Base-by-base conservation (phyloP, 371 early-diverging fungal genomes). In the Parasitella parasitica region DNA sequence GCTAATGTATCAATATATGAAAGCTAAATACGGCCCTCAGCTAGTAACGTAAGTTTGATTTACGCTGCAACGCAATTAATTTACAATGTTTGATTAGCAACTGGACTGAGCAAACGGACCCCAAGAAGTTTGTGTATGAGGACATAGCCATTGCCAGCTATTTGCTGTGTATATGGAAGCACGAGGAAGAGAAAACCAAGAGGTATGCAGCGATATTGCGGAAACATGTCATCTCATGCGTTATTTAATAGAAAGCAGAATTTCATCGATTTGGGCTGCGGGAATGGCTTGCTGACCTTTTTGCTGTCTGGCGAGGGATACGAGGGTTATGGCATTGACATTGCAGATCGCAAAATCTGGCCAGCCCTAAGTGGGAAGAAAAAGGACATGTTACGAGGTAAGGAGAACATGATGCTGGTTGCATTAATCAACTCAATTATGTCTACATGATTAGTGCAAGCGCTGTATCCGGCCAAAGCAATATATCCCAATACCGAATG, bases 201-300 rank as follows among this genome's bases (percentile, higher is more conserved):
- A 63, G 59, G 71, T 63, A 59, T 18, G 2, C 18, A n/a, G 12
- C 36, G 6, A 39, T 27, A 1, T 2, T 49, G 13, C 7, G 7
- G 2, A 11, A 27, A 34, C 11, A 2, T 22, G 12, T 11, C 8
- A 43, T 7, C 2, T 35, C 41, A 28, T 22, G 41, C 15, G 57
- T 49, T 26, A 20, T 8, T 30, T 12, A 9, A 27, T 39, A 79
- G 80, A 61, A 74, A 73, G 35, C 79, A 83, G 11, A 73, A 75
- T 1, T 96, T 95, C 85, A 83, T 91, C n/a, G 96, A 96, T 71
- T 71, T 96, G 15, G 95, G 94, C 0, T 95, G 95, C 62, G 95
- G 96, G n/a, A 96, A 96, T 75, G 95, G 96, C 0, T 65, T 96
- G 28, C 71, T 96, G 63, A 91, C 92, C 0, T 85, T 89, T 73